phyloP scores from a whole-genome alignment of 2,329 filamentous ascomycete genomes.

The Xylariaceae sp. region DNA sequence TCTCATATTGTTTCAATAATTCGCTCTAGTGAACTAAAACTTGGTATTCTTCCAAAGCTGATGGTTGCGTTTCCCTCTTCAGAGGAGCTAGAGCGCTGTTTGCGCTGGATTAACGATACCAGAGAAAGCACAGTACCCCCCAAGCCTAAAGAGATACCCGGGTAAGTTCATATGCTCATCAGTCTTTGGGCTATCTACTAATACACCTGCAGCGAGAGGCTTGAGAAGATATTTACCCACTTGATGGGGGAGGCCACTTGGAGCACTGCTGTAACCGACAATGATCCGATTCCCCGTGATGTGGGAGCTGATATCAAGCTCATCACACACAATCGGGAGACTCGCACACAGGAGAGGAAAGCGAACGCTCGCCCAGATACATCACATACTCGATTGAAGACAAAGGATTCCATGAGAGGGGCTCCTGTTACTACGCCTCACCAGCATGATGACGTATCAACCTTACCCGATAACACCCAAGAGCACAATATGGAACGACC shows the following conservation, averaged over 20 bases:
- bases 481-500: conserved; percentile 6
- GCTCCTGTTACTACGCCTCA: conserved; percentile 1
- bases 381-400: conserved; percentile 10
- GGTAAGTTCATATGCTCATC: conserved; percentile 1
- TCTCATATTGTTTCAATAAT: conserved; percentile 17
- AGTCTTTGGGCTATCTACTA: background rate
- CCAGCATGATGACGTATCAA: conserved; percentile 1
- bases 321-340: conserved; percentile 27
- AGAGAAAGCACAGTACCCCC: background rate
- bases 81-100: conserved; percentile 22
- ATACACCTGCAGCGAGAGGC: conserved; percentile 17
- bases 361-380: background rate
- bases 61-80: conserved; percentile 29
- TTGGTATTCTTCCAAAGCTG: conserved; percentile 19
- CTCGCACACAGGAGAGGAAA: conserved; percentile 3
- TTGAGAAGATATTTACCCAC: conserved; percentile 18
- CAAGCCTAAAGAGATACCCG: background rate
- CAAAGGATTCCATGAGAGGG: conserved; percentile 29
- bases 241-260: conserved; percentile 10
- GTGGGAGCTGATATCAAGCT: conserved; percentile 30
- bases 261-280: conserved; percentile 10
- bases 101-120: conserved; percentile 27
- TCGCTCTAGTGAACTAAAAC: conserved; percentile 2
- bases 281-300: background rate
- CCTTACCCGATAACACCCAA: conserved; percentile 4